A percentile compares a stretch with the other conserved stretches of the same genome.
These are phyloP conservation scores for Skeletonema menzelii DNA, from an alignment of 108 stramenopile species.

Conservation along the genomic window DNA sequence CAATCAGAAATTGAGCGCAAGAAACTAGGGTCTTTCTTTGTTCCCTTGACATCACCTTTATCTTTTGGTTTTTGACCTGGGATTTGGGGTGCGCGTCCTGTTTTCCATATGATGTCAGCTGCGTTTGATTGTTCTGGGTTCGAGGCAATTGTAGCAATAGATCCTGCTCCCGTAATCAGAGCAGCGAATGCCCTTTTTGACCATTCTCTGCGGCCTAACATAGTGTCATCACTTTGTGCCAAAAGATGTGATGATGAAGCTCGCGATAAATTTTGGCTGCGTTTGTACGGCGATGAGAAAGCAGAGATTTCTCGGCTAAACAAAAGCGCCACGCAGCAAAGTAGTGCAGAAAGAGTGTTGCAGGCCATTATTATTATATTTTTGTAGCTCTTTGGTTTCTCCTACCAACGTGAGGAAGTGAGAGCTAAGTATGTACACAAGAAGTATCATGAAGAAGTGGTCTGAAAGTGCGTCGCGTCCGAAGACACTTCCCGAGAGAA, in stretches of 20 bases:
- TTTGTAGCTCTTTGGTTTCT: background rate
- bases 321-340: background rate
- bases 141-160: background rate
- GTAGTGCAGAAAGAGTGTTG: background rate
- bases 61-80: conserved; percentile 74
- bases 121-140: conserved; percentile 2
- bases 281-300: background rate
- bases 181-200: background rate
- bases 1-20: conserved; percentile 77
- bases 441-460: too few relatives aligned
- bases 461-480: too few relatives aligned
- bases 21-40: conserved; percentile 81
- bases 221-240: background rate
- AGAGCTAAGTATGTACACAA: too few relatives aligned
- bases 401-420: background rate
- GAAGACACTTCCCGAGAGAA: too few relatives aligned
- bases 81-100: conserved; percentile 59
- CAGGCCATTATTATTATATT: background rate
- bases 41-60: conserved; percentile 69
- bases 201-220: conserved; percentile 19
- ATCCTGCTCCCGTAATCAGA: background rate
- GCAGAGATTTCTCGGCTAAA: background rate
- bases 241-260: background rate
- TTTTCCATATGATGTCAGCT: conserved; percentile 37
- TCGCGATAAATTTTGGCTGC: background rate